Percentiles rank a stretch among this genome's conserved stretches.
Conservation (phyloP, 495 filamentous ascomycete genomes). For the Hypoxylon intermedium region DNA sequence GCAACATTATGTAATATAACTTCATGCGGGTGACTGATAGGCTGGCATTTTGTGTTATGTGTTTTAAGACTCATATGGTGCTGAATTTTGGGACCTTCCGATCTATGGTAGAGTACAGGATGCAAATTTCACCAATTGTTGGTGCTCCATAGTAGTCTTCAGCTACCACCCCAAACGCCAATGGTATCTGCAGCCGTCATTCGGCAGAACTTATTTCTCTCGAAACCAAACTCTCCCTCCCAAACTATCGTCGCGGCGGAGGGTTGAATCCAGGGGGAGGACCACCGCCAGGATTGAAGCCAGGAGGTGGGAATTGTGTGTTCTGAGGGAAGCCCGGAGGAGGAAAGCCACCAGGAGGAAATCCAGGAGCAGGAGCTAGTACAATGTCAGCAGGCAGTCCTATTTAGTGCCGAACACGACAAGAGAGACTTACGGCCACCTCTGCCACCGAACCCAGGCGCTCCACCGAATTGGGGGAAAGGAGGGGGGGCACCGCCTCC, state of each 20-base stretch:
- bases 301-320: slow-evolving; percentile 73
- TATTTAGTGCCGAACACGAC: slow-evolving; percentile 1
- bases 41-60: not conserved
- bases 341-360: slow-evolving; percentile 62
- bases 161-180: slow-evolving; percentile 44
- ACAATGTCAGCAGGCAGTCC: slow-evolving; percentile 13
- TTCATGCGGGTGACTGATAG: not conserved
- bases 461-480: slow-evolving; percentile 66
- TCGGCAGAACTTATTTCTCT: slow-evolving; percentile 22
- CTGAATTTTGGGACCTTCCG: slow-evolving; percentile 20
- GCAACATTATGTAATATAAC: too few species aligned
- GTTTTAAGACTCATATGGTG: slow-evolving; percentile 15
- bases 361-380: slow-evolving; percentile 69
- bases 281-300: slow-evolving; percentile 65
- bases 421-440: slow-evolving; percentile 69
- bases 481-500: slow-evolving; percentile 78
- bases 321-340: slow-evolving; percentile 58
- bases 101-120: slow-evolving; percentile 34
- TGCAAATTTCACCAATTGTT: slow-evolving; percentile 14
- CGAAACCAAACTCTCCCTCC: slow-evolving; percentile 22
- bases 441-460: slow-evolving; percentile 75
- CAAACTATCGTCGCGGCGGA: slow-evolving; percentile 67
- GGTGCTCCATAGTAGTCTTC: slow-evolving; percentile 33
- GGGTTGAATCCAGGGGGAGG: slow-evolving; percentile 72
- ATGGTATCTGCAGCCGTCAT: slow-evolving; percentile 39